Percentiles rank a stretch among this genome's conserved stretches.
Evolutionary conservation across 306 rosid species (phyloP).

Genomic region (Castanea crenata): DNA sequence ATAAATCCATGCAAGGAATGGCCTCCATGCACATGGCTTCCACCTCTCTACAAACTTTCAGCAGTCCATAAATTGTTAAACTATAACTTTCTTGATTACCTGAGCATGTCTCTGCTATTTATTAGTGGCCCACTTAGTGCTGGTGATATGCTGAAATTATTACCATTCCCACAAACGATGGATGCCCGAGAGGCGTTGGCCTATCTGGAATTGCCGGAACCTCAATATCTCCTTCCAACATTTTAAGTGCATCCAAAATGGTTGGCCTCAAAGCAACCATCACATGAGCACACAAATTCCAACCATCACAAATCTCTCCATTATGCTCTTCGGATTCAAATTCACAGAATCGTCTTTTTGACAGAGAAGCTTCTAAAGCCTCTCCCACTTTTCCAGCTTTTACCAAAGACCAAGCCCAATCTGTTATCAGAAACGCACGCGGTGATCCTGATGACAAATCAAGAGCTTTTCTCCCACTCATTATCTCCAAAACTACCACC

Average conservation of each 20-base stretch:
- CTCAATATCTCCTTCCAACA: conserved; percentile 95
- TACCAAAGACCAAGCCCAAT: conserved; percentile 95
- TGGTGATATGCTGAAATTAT: conserved; percentile 74
- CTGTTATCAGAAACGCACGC: conserved; percentile 71
- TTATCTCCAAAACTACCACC: conserved; percentile 89
- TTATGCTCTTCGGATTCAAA: conserved; percentile 80
- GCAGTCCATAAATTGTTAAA: conserved; percentile 11
- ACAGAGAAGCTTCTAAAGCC: conserved; percentile 59
- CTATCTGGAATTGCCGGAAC: conserved; percentile 87
- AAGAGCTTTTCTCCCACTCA: conserved; percentile 96
- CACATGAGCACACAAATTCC: conserved; percentile 92
- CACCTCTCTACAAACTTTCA: conserved; percentile 2
- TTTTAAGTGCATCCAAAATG: conserved; percentile 81
- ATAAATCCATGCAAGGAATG: conserved; percentile 10
- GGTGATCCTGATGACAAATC: conserved; percentile 72
- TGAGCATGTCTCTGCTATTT: conserved; percentile 72
- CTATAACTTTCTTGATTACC: conserved; percentile 45
- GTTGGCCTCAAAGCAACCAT: conserved; percentile 97
- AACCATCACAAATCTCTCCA: conserved; percentile 83
- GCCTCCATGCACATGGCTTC: conserved; percentile 24
- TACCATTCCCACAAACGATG: conserved; percentile 43
- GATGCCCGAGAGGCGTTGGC: conserved; percentile 94
- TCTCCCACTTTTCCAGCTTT: conserved; percentile 64
- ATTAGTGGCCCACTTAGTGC: conserved; percentile 67
- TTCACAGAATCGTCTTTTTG: conserved; percentile 42